Percentiles rank a stretch among this genome's conserved stretches.
phyloP scores from a whole-genome alignment of 179 eudicot species.

The Amaranthus tricolor region DNA sequence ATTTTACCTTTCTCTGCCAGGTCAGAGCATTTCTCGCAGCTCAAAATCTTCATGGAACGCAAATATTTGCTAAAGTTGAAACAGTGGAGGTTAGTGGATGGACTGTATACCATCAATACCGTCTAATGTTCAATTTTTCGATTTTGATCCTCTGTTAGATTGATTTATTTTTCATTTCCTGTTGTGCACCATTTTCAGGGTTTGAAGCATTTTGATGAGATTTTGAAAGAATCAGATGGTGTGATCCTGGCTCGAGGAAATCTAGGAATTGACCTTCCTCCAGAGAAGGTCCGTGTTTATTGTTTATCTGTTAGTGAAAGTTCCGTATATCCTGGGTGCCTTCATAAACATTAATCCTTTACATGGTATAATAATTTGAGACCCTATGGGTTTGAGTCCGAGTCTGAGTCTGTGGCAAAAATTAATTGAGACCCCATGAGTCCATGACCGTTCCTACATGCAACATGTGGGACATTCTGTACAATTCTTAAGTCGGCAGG shows the following conservation, averaged over 20 bases:
- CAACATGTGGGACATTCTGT: not conserved
- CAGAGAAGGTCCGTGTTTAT: slow-evolving; percentile 65
- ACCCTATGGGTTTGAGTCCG: too few species aligned
- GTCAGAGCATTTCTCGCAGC: slow-evolving; percentile 53
- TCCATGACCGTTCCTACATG: not conserved
- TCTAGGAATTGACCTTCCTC: slow-evolving; percentile 93
- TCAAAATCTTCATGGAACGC: slow-evolving; percentile 73
- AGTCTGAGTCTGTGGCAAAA: too few species aligned
- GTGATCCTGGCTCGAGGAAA: slow-evolving; percentile 88
- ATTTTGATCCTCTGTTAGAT: not conserved
- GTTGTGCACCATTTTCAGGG: slow-evolving; percentile 43
- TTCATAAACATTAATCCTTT: not conserved
- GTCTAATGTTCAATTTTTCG: not conserved
- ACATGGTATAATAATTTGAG: too few species aligned
- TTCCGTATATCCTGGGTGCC: not conserved
- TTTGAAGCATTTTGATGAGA: slow-evolving; percentile 84
- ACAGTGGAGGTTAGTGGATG: slow-evolving; percentile 63
- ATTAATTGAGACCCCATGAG: too few species aligned
- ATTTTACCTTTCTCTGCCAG: slow-evolving; percentile 30
- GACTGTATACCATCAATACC: not conserved
- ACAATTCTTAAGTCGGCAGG: not conserved
- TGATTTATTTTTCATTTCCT: not conserved
- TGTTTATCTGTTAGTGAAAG: slow-evolving; percentile 10
- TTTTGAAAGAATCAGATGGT: slow-evolving; percentile 94
- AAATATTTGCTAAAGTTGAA: slow-evolving; percentile 89